Percentiles rank a stretch among this genome's conserved stretches.
Evolutionary conservation across 1,284 basidiomycete genomes (phyloP).

Genomic region (Irpex sp.): DNA sequence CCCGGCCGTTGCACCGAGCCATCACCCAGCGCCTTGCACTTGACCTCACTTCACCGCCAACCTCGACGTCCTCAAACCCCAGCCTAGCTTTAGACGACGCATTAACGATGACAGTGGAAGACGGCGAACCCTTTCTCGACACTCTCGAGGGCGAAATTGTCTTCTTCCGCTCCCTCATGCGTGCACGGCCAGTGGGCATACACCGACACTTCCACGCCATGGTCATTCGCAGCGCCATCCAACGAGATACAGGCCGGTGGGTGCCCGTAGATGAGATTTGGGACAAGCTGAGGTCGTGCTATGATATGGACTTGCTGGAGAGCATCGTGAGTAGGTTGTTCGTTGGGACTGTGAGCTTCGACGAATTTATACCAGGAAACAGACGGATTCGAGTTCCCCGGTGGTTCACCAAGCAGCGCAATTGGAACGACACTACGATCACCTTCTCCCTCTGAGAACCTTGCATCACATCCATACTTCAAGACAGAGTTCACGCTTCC

Average conservation of each 20-base stretch:
- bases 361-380: constrained; percentile 41
- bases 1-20: not conserved
- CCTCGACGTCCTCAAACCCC: not conserved
- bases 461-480: constrained; percentile 66
- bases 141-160: constrained; percentile 77
- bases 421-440: constrained; percentile 51
- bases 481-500: constrained; percentile 65
- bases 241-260: constrained; percentile 62
- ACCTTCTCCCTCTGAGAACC: constrained; percentile 63
- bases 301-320: constrained; percentile 77
- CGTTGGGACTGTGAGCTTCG: not conserved
- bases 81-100: no score
- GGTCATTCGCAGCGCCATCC: constrained; percentile 67
- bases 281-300: constrained; percentile 69
- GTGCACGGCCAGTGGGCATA: constrained; percentile 72
- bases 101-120: constrained; percentile 18
- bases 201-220: constrained; percentile 79
- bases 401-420: constrained; percentile 41
- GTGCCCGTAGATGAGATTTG: constrained; percentile 68
- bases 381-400: constrained; percentile 55
- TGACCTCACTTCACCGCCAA: not conserved
- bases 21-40: not conserved
- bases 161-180: constrained; percentile 76
- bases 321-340: constrained; percentile 51
- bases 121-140: constrained; percentile 43